Percentiles rank a stretch among this genome's conserved stretches.
Conservation (phyloP, 768 basidiomycete species). For the Hygrophoropsis aurantiaca region DNA sequence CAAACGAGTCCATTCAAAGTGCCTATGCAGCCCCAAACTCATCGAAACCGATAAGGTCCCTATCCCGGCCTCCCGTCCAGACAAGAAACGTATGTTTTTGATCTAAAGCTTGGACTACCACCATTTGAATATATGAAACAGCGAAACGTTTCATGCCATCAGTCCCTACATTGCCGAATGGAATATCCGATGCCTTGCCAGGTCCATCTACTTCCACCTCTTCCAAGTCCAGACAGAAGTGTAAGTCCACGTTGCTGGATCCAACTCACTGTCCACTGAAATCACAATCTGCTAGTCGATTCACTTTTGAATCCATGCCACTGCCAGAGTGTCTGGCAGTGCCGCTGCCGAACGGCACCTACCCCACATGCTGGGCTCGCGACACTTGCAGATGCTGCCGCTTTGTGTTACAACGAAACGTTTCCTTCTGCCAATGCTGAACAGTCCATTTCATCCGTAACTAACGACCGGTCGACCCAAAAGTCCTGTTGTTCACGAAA, state of each 20-base stretch:
- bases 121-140: constrained; percentile 20
- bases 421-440: too few relatives aligned
- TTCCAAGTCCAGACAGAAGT: constrained; percentile 49
- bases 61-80: constrained; percentile 30
- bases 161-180: constrained; percentile 71
- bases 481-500: constrained; percentile 20
- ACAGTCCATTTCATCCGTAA: too few relatives aligned
- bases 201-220: constrained; percentile 26
- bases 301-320: constrained; percentile 63
- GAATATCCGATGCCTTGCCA: constrained; percentile 55
- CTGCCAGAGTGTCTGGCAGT: constrained; percentile 56
- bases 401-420: constrained; percentile 15
- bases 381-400: constrained; percentile 39
- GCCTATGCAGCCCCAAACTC: constrained; percentile 59
- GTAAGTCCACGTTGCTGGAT: constrained; percentile 26
- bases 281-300: constrained; percentile 43
- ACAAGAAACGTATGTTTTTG: constrained; percentile 31
- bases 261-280: constrained; percentile 2
- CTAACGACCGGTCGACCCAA: constrained; percentile 6
- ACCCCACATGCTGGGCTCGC: constrained; percentile 23
- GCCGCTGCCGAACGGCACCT: constrained; percentile 40
- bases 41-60: constrained; percentile 26
- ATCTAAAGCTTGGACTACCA: constrained; percentile 3
- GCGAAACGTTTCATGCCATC: constrained; percentile 72
- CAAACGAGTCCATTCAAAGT: constrained; percentile 80